Conservation (phyloP, 805 yeast genomes). For the Pichia sporocuriosa region DNA sequence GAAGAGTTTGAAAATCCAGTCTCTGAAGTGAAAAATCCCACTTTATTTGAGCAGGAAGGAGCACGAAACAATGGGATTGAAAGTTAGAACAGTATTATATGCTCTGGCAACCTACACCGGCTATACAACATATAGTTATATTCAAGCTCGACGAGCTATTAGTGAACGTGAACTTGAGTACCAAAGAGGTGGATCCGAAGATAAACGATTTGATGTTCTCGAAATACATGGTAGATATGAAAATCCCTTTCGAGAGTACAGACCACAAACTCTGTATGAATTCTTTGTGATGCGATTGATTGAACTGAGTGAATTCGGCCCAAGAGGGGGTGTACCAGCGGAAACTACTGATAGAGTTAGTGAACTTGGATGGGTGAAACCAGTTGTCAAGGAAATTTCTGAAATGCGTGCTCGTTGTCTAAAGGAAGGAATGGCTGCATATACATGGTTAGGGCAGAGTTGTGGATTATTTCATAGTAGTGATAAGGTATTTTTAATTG, state of each 20-base stretch:
- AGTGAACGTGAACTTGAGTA: conserved; percentile 31
- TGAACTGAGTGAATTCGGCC: conserved; percentile 54
- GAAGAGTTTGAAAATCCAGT: too few species aligned
- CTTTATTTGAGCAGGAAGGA: too few species aligned
- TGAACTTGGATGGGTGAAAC: conserved; percentile 52
- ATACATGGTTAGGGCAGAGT: conserved; percentile 93
- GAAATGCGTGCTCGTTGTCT: conserved; percentile 16
- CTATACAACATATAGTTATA: conserved; percentile 56
- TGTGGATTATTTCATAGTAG: conserved; percentile 59
- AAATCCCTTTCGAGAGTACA: conserved; percentile 85
- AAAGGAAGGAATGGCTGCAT: conserved; percentile 41
- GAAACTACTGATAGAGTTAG: conserved; percentile 42
- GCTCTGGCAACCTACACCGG: conserved; percentile 50
- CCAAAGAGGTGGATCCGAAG: conserved; percentile 1
- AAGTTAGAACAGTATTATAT: conserved; percentile 31
- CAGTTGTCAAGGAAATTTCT: conserved; percentile 41
- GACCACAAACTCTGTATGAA: conserved; percentile 85
- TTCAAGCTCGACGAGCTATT: conserved; percentile 49
- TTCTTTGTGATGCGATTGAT: conserved; percentile 65
- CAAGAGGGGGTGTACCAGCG: conserved; percentile 52
- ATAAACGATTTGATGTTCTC: conserved; percentile 37
- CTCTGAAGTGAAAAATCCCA: too few species aligned
- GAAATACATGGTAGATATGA: conserved; percentile 73
- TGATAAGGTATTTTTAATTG: conserved; percentile 58
- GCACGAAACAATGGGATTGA: conserved; percentile 6